Evolutionary conservation across 441 rosid genomes (phyloP), one percentile per base, ranked within the genome.

Genomic region (Sinapis alba): DNA sequence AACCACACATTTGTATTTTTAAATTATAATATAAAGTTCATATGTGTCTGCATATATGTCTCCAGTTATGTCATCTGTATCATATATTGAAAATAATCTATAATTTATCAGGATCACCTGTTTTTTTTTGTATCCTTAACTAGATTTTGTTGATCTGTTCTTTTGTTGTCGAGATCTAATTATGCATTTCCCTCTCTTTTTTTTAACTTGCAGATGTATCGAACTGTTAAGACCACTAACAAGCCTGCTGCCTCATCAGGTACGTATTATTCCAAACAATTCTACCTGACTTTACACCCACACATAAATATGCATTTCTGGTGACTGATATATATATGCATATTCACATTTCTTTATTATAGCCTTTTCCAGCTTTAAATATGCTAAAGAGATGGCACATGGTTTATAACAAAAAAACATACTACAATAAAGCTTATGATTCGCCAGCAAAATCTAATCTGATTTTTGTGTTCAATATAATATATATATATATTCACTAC

Each of bases 211-310:
- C 86, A 90, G 96, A 90, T 90, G 96, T 90, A 90, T 83, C 86
- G 96, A 81, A 90, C 93, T 75, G 92, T 90, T 43, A 90, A 89
- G 88, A 89, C 94, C 67, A 90, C 97, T 78, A 92, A 89, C 84
- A 89, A 84, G 71, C 84, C 92, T 70, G 91, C 88, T 57, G 89
- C 89, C 82, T 90, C 91, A 65, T 88, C 96, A 72, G 96, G 96
- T 88, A 88, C 68, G 43, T 38, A 8, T 69, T 45, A 30, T 34
- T 75, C 50, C 59, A 15, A 32, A 53, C 21, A 43, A 47, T 13
- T 26, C n/a, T 11, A 45, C 43, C 18, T 62, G 18, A 41, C 57
- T 70, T 63, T 61, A 66, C 13, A 69, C 27, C 30, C 30, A 71
- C 19, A 21, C 1, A 45, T 10, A 41, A 19, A 36, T 67, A 65